A percentile compares a stretch with the other conserved stretches of the same genome.
Evolutionary conservation across 1,284 basidiomycete species (phyloP).

Genomic region (Thecaphora thlaspeos): DNA sequence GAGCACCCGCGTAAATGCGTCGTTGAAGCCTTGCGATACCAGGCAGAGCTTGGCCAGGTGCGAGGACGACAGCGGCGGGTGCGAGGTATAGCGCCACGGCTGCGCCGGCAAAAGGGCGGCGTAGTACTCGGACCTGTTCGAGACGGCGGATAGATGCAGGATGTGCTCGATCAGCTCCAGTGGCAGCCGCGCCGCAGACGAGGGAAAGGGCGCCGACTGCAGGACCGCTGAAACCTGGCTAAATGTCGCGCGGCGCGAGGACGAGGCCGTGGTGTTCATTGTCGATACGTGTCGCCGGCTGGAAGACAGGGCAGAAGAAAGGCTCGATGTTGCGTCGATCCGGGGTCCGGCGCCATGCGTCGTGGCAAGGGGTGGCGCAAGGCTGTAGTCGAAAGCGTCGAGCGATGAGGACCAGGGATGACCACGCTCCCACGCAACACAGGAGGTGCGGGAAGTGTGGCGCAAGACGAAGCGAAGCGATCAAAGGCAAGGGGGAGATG

Average conservation of each 20-base stretch:
- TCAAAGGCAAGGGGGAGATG: slow-evolving; percentile 2
- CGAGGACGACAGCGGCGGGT: background rate
- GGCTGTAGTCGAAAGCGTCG: too few relatives aligned
- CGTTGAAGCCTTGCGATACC: background rate
- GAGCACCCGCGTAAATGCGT: slow-evolving; percentile 10
- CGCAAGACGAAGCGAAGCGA: background rate
- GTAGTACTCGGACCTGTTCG: background rate
- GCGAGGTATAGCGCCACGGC: background rate
- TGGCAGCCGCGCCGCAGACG: background rate
- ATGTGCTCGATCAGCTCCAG: background rate
- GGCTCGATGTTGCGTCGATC: background rate
- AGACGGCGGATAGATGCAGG: background rate
- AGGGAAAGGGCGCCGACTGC: too few relatives aligned
- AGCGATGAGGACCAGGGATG: too few relatives aligned
- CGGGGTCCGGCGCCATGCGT: too few relatives aligned
- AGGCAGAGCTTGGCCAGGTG: background rate
- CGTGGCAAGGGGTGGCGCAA: too few relatives aligned
- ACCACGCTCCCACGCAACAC: too few relatives aligned
- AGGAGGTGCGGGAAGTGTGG: background rate
- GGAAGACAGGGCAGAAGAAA: background rate
- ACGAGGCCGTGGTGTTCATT: too few relatives aligned
- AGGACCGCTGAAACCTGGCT: too few relatives aligned
- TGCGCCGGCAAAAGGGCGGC: background rate
- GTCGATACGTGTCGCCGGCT: too few relatives aligned
- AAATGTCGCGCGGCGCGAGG: too few relatives aligned